Base-by-base conservation (phyloP, 805 yeast species). In the Lachancea thermotolerans region DNA sequence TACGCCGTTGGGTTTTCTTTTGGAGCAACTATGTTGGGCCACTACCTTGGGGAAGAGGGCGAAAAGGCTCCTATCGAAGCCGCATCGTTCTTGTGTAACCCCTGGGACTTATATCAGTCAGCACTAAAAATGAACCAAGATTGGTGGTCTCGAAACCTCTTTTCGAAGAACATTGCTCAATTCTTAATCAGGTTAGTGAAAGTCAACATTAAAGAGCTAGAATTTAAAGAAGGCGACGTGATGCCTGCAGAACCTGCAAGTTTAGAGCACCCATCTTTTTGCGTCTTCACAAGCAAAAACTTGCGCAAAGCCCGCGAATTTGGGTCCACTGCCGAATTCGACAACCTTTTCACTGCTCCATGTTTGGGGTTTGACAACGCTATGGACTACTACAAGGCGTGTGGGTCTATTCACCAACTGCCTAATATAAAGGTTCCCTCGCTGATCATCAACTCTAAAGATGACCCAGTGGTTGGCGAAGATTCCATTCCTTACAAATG, bases 71-170 rank as follows among this genome's bases (percentile, higher is more conserved):
- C 73, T 44, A 69, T 82, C 46, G 70, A 73, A 35, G 81, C 82
- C 5, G 82, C 87, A 3, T 70, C 77, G 11, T 64, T 78, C 9
- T 64, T 84, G 54, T 81, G 83, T 12, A 68, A 80, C 17, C 91
- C 91, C 9, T 85, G 90, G 90, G 86, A 84, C 60, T 69, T 85
- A 58, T 62, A 73, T 12, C 79, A 74, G 48, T 72, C 83, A 7
- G 68, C 72, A n/a, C 57, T 66, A 37, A 75, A 72, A 36, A 60
- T 80, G 42, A 52, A 64, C 4, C 46, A 50, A 6, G 63, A 71
- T 30, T 62, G 60, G 35, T 55, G 69, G 53, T 75, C 79, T 6
- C 60, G 58, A 33, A 57, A 62, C 28, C 37, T 75, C 2, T 75
- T 75, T 46, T 64, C 65, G 12, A 72, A 71, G 31, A 64, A 69